phyloP scores from a whole-genome alignment of 345 rosid species.

The Kernera saxatilis region DNA sequence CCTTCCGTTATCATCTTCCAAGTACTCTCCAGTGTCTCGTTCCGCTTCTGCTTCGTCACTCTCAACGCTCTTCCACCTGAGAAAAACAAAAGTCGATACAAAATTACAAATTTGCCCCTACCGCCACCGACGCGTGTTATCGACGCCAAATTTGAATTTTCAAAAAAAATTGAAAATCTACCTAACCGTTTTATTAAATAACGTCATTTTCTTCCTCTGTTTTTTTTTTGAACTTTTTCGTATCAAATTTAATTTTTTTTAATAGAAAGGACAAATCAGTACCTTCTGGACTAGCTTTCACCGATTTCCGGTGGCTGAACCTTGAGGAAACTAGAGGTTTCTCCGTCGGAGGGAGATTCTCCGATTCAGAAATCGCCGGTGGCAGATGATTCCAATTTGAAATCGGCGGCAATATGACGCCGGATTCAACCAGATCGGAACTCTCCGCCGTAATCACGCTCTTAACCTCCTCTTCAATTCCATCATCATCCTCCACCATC shows the following conservation, averaged over 20 bases:
- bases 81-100: fast-evolving
- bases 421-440: background rate
- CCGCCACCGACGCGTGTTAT: conserved; percentile 2
- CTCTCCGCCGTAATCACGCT: conserved; percentile 15
- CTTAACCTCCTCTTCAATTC: conserved; percentile 10
- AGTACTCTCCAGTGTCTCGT: conserved; percentile 73
- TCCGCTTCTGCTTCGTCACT: conserved; percentile 36
- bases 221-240: background rate
- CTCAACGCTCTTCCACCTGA: conserved; percentile 20
- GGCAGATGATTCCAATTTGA: background rate
- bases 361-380: background rate
- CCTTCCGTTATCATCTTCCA: conserved; percentile 86
- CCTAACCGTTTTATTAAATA: conserved; percentile 12
- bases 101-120: background rate
- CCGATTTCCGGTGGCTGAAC: conserved; percentile 20
- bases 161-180: background rate
- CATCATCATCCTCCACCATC: background rate
- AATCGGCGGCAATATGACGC: background rate
- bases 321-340: conserved; percentile 23
- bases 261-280: background rate
- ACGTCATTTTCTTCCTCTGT: conserved; percentile 4
- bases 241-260: background rate
- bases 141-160: conserved; percentile 22
- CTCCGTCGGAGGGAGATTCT: conserved; percentile 19
- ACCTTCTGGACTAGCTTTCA: conserved; percentile 29